Base-by-base conservation (phyloP, 345 rosid genomes). In the Linum tenue region DNA sequence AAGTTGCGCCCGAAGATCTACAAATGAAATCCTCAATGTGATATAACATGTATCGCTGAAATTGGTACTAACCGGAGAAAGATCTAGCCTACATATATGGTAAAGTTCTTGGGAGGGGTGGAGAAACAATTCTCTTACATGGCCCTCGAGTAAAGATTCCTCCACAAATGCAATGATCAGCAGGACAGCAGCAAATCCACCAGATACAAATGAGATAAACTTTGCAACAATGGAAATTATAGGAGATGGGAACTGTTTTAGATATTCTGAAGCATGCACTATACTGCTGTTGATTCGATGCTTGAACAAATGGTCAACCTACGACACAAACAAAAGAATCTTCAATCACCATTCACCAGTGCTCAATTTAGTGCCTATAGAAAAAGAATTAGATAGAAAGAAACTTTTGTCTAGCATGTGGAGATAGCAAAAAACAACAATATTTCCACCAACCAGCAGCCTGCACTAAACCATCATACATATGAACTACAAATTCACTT, bases 221-320 rank as follows among this genome's bases (percentile, higher is more conserved):
- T 95, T 95, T 37, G 99, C 96, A 8, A 91, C 69, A 38, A 89
- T 85, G 64, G 96, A 86, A 78, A 95, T 85, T 56, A 89, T 87
- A 61, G 98, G 97, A 10, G 96, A 85, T 36, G 97, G 99, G 68
- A 91, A 91, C 67, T 95, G 99, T 60, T 82, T 87, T 60, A 95
- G 81, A 81, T 87, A 95, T 39, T 89, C 89, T 63, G 96, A 89
- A 57, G 99, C 95, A 50, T 87, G 86, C 39, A 76, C 70, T 41
- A 83, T 83, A 70, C 99, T 91, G 85, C 96, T 85, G 71, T 82
- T 91, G 51, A 95, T 84, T 72, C 98, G 90, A 71, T 91, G 99
- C 89, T 82, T 89, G 87, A 95, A 95, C 78, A 95, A 79, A 86
- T 95, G 98, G 69, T 95, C 99, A 67, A 89, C 99, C 99, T 91